Evolutionary conservation across 2,329 filamentous ascomycete species (phyloP), one percentile per base, ranked within the genome.

Genomic region (Nannizzia gypsea): DNA sequence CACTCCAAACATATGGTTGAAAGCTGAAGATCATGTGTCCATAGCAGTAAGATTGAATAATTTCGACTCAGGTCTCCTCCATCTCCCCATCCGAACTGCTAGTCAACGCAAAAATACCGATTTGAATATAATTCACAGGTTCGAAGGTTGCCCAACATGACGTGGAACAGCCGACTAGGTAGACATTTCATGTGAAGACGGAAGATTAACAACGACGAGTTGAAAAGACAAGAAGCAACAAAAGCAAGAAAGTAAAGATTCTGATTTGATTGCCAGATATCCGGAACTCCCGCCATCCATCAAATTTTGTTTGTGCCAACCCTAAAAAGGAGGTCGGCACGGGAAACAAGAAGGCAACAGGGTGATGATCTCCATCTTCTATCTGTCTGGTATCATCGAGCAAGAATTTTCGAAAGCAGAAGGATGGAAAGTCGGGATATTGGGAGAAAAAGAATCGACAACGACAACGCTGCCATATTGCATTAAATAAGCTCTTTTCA

Each of bases 221-320:
- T 31, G 8, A 54, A 26, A 56, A 28, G 31, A 13, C 6, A 42
- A 28, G 38, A 42, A 31, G 38, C 34, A 38, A 42, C 17, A 56
- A 31, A 56, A 26, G 22, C 28, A 56, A 36, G n/a, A 56, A 34
- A 22, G 28, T 9, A 42, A 42, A 28, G 38, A 26, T 26, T 38
- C 34, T 38, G 66, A 69, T 77, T 77, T 76, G 80, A 78, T 84
- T 87, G 85, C 84, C 83, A 87, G 85, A 88, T 88, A 89, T 89
- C 86, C 86, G 86, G 86, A 88, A 86, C 85, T 85, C 85, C 83
- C 73, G 52, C 56, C 58, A 59, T 58, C 59, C 36, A 55, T 57
- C 34, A 58, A 79, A 77, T 77, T 76, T 79, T 54, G 15, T 76
- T 79, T 54, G 15, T 31, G 50, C 50, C 50, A 34, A 54, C 50